Conservation (phyloP, 371 early-diverging fungal species). For the Coemansia sp. region DNA sequence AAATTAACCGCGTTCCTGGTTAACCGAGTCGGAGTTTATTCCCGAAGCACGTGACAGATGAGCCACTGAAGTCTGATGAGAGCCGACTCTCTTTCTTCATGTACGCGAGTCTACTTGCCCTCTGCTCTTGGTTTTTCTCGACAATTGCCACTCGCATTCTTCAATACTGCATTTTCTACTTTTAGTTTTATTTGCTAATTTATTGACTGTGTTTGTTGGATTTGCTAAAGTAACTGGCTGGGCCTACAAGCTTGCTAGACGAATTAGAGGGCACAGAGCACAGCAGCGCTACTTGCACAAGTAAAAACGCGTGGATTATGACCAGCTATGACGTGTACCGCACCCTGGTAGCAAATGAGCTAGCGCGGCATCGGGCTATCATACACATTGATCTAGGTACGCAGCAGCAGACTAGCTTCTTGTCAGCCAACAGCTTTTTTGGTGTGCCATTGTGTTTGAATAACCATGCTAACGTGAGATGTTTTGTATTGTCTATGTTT, state of each 20-base stretch:
- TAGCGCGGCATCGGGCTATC: slow-evolving; percentile 60
- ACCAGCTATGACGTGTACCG: slow-evolving; percentile 16
- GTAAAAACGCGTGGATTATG: slow-evolving; percentile 14
- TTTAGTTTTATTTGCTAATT: neutral
- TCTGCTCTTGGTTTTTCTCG: too few species aligned
- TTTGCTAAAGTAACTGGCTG: neutral
- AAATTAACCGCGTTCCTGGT: too few species aligned
- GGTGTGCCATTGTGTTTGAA: neutral
- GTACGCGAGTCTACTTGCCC: too few species aligned
- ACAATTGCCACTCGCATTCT: neutral
- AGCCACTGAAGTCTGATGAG: too few species aligned
- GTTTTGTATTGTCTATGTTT: neutral
- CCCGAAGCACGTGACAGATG: too few species aligned
- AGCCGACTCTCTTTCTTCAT: slow-evolving; percentile 18
- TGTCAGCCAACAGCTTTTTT: neutral
- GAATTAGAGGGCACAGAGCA: neutral
- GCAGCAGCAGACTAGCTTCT: neutral
- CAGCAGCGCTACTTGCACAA: neutral
- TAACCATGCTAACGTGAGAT: neutral
- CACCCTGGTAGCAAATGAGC: slow-evolving; percentile 31
- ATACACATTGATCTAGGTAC: slow-evolving; percentile 55
- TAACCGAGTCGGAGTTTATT: too few species aligned
- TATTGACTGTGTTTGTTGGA: neutral
- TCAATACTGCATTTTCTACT: neutral
- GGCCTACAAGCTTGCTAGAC: neutral